Evolutionary conservation across 208 protist species (phyloP).

Genomic region (Trypanosoma melophagium): DNA sequence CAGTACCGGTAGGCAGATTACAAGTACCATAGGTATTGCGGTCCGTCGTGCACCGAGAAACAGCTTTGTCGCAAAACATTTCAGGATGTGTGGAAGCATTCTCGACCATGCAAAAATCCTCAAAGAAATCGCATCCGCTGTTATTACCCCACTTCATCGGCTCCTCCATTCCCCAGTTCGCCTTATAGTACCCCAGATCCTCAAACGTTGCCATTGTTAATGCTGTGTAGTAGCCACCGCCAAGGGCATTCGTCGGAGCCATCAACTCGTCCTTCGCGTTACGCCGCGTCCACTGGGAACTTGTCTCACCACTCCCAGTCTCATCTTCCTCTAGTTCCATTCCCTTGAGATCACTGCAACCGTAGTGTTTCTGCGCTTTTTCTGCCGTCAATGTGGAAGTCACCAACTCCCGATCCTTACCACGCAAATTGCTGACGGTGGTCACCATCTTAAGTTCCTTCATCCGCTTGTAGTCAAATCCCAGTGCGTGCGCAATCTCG

Average conservation of each 20-base stretch:
- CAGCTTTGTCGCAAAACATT: conserved; percentile 31
- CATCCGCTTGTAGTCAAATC: conserved; percentile 12
- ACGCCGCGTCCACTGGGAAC: conserved; percentile 33
- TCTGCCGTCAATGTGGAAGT: conserved; percentile 4
- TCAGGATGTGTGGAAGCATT: conserved; percentile 7
- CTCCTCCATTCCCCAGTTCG: conserved; percentile 28
- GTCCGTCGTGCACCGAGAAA: conserved; percentile 32
- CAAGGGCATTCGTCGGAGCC: neutral
- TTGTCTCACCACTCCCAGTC: conserved; percentile 16
- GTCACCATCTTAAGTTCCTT: neutral
- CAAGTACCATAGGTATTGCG: conserved; percentile 26
- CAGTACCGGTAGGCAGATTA: neutral
- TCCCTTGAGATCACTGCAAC: conserved; percentile 2
- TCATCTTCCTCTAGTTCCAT: conserved; percentile 34
- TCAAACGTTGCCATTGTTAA: conserved; percentile 27
- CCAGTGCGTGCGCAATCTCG: conserved; percentile 68
- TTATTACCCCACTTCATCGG: conserved; percentile 25
- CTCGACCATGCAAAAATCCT: conserved; percentile 11
- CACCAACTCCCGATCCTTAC: conserved; percentile 9
- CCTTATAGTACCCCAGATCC: conserved; percentile 32
- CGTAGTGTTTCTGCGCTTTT: conserved; percentile 18
- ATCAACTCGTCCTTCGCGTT: conserved; percentile 34
- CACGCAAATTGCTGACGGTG: neutral
- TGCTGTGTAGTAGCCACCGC: conserved; percentile 19
- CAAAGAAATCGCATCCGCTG: conserved; percentile 23